Conservation (phyloP, 2,329 filamentous ascomycete genomes). For the Penicillium vulpinum region DNA sequence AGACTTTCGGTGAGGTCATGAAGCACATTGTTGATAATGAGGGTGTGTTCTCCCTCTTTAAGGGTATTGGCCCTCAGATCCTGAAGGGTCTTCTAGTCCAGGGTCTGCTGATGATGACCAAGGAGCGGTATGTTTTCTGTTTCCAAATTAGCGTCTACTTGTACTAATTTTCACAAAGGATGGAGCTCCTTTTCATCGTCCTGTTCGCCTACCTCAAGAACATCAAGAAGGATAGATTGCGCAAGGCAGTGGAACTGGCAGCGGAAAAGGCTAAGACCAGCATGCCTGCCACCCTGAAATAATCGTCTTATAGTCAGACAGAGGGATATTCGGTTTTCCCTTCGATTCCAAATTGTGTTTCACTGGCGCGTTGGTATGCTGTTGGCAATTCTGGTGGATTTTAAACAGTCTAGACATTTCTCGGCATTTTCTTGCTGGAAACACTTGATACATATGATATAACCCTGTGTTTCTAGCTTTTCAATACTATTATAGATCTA, state of each 20-base stretch:
- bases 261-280: slow-evolving; percentile 61
- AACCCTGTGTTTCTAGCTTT: not conserved
- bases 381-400: slow-evolving; percentile 7
- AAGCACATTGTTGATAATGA: slow-evolving; percentile 88
- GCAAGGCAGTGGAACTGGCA: slow-evolving; percentile 64
- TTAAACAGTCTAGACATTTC: slow-evolving; percentile 15
- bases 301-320: slow-evolving; percentile 22
- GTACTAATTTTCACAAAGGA: slow-evolving; percentile 50
- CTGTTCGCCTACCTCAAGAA: slow-evolving; percentile 79
- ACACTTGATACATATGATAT: slow-evolving; percentile 4
- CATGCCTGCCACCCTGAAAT: slow-evolving; percentile 51
- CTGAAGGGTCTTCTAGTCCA: slow-evolving; percentile 91
- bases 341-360: slow-evolving; percentile 13
- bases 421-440: not conserved
- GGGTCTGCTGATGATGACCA: slow-evolving; percentile 98
- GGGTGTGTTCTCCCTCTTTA: slow-evolving; percentile 81
- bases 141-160: not conserved
- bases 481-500: slow-evolving; percentile 2
- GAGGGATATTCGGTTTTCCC: slow-evolving; percentile 1
- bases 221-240: slow-evolving; percentile 67
- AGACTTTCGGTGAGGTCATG: slow-evolving; percentile 93
- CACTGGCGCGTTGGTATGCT: slow-evolving; percentile 16
- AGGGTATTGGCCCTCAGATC: slow-evolving; percentile 93
- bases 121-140: slow-evolving; percentile 68
- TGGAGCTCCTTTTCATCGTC: slow-evolving; percentile 84